Base-by-base conservation (phyloP, 345 rosid genomes). In the Hirschfeldia incana region DNA sequence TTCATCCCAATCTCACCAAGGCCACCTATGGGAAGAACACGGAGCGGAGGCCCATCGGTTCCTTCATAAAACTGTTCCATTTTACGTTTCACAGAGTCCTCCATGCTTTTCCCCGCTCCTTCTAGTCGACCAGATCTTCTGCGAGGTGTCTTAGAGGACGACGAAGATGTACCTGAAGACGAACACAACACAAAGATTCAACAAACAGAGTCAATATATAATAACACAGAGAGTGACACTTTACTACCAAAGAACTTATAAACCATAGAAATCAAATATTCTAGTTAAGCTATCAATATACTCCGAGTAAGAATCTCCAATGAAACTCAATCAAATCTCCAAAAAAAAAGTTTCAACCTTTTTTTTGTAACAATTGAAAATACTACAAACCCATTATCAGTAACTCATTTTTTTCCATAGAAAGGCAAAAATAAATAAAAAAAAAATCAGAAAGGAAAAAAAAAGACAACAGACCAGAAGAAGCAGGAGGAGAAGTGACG, bases 1-100 rank as follows among this genome's bases (percentile, higher is more conserved):
- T 95, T 95, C 99, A 95, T 95, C 75, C 99, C 99, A 74, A 93
- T 95, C 86, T 93, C 99, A 74, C 99, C 99, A 62, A 95, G 89
- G 6, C 99, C 99, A 30, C 99, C 99, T 53, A 95, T 91, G 3
- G 99, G 99, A 83, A 95, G 89, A 55, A 93, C 85, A 67, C 99
- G 98, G 17, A 95, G 89, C 1, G 99, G 99, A 12, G 99, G 99
- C 3, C 99, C 99, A 83, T 78, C 80, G 30, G 89, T 70, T 12
- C 99, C 99, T 85, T 95, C 97, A 76, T 95, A 93, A 80, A 95
- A 95, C 84, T 88, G 96, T 57, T 95, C 98, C 97, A 95, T 88
- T 79, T 93, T 95, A 63, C 99, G 95, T 80, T 92, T 81, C 8
- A 95, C 99, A 3, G 97, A 95, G 70, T 95, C 99, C 74, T 95